Evolutionary conservation across 306 rosid species (phyloP).

Genomic region (Trifolium subterraneum): DNA sequence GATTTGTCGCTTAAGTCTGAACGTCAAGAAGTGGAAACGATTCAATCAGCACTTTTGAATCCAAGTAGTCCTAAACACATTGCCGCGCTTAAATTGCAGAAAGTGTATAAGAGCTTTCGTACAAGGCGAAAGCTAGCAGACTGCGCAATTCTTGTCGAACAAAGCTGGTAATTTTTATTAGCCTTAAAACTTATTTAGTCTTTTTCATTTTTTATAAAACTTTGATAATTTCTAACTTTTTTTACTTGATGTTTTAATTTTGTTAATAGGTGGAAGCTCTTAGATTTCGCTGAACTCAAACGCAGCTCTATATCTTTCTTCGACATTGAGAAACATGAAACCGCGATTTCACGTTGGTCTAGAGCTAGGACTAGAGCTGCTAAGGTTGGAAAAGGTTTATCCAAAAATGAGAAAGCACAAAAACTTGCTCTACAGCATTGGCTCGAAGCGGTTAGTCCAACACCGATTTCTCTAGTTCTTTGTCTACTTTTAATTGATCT

Average conservation of each 20-base stretch:
- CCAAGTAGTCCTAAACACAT: constrained; percentile 72
- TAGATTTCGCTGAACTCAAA: constrained; percentile 95
- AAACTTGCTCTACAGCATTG: constrained; percentile 98
- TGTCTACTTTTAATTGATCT: constrained; percentile 5
- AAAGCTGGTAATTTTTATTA: constrained; percentile 77
- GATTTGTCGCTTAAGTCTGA: constrained; percentile 50
- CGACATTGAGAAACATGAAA: constrained; percentile 92
- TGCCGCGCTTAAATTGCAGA: constrained; percentile 94
- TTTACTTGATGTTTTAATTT: constrained; percentile 34
- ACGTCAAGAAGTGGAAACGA: constrained; percentile 40
- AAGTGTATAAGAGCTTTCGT: constrained; percentile 97
- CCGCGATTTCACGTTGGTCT: constrained; percentile 97
- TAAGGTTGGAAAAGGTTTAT: constrained; percentile 98
- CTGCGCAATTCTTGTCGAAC: constrained; percentile 98
- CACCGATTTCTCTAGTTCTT: constrained; percentile 4
- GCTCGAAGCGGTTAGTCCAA: constrained; percentile 95
- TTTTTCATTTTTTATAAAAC: constrained; percentile 13
- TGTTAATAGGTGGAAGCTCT: constrained; percentile 88
- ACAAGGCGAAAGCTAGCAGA: constrained; percentile 97
- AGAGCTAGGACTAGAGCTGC: constrained; percentile 99
- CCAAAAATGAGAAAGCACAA: constrained; percentile 86
- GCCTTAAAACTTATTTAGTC: not conserved
- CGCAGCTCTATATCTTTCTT: constrained; percentile 94
- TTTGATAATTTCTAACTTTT: constrained; percentile 35
- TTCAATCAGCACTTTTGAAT: constrained; percentile 57